These are phyloP conservation scores for Cercophora sp. DNA, from an alignment of 495 filamentous ascomycete genomes.

Conservation along the genomic window DNA sequence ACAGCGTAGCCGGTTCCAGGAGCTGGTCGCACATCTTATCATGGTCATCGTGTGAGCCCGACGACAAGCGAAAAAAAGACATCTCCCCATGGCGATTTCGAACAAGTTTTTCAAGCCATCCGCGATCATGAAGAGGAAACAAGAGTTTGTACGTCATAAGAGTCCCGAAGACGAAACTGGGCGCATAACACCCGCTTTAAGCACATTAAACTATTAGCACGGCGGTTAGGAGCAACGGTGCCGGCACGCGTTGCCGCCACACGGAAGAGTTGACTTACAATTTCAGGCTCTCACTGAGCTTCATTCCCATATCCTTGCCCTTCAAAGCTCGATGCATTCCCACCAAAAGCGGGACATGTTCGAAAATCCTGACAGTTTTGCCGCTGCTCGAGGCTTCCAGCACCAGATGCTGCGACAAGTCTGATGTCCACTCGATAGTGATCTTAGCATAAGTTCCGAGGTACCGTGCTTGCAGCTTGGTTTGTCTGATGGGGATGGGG, in stretches of 20 bases:
- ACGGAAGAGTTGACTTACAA: too few species aligned
- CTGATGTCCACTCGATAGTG: background rate
- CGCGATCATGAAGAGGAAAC: background rate
- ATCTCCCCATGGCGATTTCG: too few species aligned
- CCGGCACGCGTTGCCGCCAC: too few species aligned
- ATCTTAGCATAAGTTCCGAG: background rate
- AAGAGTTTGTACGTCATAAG: background rate
- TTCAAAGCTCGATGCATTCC: background rate
- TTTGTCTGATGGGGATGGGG: background rate
- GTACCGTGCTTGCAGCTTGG: background rate
- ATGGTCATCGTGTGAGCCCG: background rate
- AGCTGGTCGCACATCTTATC: too few species aligned
- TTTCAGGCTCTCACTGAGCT: background rate
- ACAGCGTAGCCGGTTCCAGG: too few species aligned
- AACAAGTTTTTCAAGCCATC: background rate
- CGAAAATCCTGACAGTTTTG: background rate
- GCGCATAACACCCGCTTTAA: background rate
- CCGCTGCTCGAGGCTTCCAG: background rate
- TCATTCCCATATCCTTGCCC: background rate
- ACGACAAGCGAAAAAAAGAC: too few species aligned
- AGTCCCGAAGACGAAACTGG: background rate
- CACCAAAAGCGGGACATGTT: background rate
- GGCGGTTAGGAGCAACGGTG: too few species aligned
- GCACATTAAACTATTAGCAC: too few species aligned
- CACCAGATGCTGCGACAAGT: background rate